phyloP scores from a whole-genome alignment of 192 early-diverging fungal species.

The Glomus cerebriforme region DNA sequence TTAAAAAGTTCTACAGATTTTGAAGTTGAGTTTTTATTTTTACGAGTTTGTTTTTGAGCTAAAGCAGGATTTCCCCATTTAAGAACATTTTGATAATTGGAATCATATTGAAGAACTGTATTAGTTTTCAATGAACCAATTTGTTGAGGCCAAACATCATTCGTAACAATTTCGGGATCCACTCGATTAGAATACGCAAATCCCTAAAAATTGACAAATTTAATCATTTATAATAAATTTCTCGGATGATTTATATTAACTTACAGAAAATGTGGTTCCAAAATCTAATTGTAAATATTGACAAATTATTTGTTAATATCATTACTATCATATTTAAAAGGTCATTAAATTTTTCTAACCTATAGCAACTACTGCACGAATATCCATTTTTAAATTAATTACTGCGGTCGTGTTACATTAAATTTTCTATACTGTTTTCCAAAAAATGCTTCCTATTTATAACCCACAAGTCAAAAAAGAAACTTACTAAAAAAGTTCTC shows the following conservation, averaged over 20 bases:
- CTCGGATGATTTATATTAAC: not conserved
- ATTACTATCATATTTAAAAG: not conserved
- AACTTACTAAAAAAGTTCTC: no score
- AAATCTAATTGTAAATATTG: not conserved
- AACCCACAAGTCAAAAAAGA: no score
- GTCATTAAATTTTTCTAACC: not conserved
- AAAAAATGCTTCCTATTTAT: no score
- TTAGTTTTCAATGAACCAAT: constrained; percentile 5
- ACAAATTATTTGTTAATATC: not conserved
- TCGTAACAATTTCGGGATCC: constrained; percentile 1
- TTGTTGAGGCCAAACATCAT: not conserved
- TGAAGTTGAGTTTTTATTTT: not conserved
- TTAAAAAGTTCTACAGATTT: constrained; percentile 8
- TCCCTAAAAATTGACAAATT: not conserved
- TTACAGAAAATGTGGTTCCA: constrained; percentile 8
- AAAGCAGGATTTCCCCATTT: constrained; percentile 3
- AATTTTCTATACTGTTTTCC: no score
- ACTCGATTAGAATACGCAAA: not conserved
- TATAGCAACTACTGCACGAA: constrained; percentile 1
- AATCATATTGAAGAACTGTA: constrained; percentile 12
- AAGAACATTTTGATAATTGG: not conserved
- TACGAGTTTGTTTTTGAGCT: not conserved
- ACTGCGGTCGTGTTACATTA: no score
- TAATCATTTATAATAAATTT: not conserved
- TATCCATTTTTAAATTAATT: no score